These are phyloP conservation scores for Byssochlamys sp. DNA, from an alignment of 2,329 filamentous ascomycete species.

Conservation along the genomic window DNA sequence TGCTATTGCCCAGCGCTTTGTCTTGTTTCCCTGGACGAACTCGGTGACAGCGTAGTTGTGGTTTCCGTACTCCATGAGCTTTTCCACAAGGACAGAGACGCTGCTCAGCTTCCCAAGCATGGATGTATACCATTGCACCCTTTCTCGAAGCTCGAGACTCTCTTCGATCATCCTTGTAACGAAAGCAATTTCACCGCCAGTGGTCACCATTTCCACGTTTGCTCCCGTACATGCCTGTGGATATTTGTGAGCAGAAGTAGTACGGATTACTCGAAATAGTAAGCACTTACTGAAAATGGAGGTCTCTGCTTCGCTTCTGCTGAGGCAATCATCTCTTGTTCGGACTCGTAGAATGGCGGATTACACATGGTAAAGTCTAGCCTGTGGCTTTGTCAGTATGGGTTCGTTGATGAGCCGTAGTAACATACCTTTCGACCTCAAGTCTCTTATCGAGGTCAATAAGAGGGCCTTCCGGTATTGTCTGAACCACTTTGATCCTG, in stretches of 20 bases:
- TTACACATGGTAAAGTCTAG: constrained; percentile 89
- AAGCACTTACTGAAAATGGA: constrained; percentile 55
- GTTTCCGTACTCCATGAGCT: constrained; percentile 48
- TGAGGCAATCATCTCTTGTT: constrained; percentile 56
- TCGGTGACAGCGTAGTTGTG: constrained; percentile 74
- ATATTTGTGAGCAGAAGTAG: not conserved
- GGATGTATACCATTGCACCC: constrained; percentile 76
- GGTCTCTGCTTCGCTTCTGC: constrained; percentile 57
- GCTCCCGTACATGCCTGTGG: constrained; percentile 57
- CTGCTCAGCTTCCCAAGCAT: constrained; percentile 81
- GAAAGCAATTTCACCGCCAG: constrained; percentile 69
- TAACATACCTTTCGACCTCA: constrained; percentile 15
- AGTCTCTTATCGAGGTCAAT: constrained; percentile 51
- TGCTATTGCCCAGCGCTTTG: constrained; percentile 73
- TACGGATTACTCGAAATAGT: not conserved
- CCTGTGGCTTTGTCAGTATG: constrained; percentile 17
- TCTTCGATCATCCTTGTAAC: constrained; percentile 61
- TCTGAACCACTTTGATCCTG: constrained; percentile 56
- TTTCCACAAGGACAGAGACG: constrained; percentile 50
- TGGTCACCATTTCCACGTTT: constrained; percentile 72
- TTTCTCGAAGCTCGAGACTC: constrained; percentile 49
- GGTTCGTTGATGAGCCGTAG: not conserved
- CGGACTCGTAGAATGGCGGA: constrained; percentile 81
- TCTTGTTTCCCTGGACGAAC: constrained; percentile 68
- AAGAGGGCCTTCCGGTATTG: constrained; percentile 44